Evolutionary conservation across 345 rosid species (phyloP), one percentile per base, ranked within the genome.

Genomic region (Bruguiera parviflora): DNA sequence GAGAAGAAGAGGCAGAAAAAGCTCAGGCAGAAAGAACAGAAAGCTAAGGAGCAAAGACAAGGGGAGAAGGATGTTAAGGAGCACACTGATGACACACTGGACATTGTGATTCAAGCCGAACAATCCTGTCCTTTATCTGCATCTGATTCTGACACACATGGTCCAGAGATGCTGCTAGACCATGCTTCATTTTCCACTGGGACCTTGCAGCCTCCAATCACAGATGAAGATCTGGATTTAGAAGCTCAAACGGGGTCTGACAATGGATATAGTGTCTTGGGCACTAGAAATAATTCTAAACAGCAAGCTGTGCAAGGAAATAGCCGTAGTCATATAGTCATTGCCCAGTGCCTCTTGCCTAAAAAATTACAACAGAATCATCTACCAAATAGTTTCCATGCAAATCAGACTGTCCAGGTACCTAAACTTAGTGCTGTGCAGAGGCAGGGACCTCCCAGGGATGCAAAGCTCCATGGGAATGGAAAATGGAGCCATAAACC

Each of bases 1-100:
- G 96, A 92, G 79, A 84, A 83, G 85, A 96, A 84, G 79, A 87
- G 87, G 82, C 89, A 79, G 84, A 92, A 87, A 73, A 89, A 86
- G 78, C 89, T 87, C 39, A 80, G 97, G 83, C 96, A 87, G 79
- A 95, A 87, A 73, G 94, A 88, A 64, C 94, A 80, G 73, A 90
- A 82, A 82, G 89, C 87, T 63, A 95, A 87, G 83, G 96, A 85
- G 60, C 92, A 83, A 65, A 81, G 70, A 70, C 73, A 71, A 47
- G 83, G 53, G 64, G 79, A 81, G 55, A 77, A 70, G 64, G 71
- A 81, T 56, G 58, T 68, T 46, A 64, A 79, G 77, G 84, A 78
- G 67, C 67, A 73, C 61, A 81, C 65, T 69, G 86, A 81, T 70
- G 82, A 82, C 60, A 69, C 69, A 1, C 70, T 70, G 67, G 89